Percentiles rank a stretch among this genome's conserved stretches.
These are phyloP conservation scores for Crataegus laevigata DNA, from an alignment of 306 rosid genomes.

Conservation along the genomic window DNA sequence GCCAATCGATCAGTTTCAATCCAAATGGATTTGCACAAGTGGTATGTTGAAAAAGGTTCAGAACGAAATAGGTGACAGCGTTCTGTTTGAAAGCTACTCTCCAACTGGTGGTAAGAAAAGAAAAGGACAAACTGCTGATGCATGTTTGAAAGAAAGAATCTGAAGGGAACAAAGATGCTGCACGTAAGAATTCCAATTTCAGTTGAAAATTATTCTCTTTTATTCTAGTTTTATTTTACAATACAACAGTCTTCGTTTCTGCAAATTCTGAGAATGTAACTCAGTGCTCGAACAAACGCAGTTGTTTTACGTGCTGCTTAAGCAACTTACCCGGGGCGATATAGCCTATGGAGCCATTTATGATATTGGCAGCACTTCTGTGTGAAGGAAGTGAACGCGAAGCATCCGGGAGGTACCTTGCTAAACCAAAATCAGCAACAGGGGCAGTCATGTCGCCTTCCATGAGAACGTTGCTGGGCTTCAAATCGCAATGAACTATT, in stretches of 20 bases:
- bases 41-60: too few relatives aligned
- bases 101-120: not conserved
- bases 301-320: not conserved
- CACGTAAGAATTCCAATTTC: not conserved
- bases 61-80: not conserved
- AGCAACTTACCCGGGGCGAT: not conserved
- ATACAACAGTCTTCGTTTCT: not conserved
- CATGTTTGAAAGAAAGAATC: not conserved
- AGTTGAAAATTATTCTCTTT: not conserved
- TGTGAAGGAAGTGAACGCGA: not conserved
- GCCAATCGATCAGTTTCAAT: not conserved
- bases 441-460: not conserved
- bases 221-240: not conserved
- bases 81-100: not conserved
- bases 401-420: not conserved
- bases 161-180: not conserved
- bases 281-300: not conserved
- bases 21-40: too few relatives aligned
- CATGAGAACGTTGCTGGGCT: not conserved
- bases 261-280: not conserved
- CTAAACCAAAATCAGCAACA: conserved; percentile 7
- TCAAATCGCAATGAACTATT: conserved; percentile 4
- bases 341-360: not conserved
- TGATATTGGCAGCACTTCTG: not conserved
- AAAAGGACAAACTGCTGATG: not conserved